Percentiles rank a stretch among this genome's conserved stretches.
Conservation (phyloP, 2,329 filamentous ascomycete genomes). For the Pseudogymnoascus sp. region DNA sequence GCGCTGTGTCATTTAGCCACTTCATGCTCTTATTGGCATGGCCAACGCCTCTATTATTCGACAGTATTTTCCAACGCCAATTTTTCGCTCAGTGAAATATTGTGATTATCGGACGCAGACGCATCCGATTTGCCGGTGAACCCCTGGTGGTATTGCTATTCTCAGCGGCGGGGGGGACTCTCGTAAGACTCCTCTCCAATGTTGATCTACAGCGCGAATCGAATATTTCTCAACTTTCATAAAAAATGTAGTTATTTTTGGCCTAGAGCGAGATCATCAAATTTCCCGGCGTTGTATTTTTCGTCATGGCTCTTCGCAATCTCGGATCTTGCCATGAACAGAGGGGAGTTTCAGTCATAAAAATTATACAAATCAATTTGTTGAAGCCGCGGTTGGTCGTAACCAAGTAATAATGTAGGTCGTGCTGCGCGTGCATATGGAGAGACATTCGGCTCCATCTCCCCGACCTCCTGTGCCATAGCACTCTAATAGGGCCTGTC, state of each 20-base stretch:
- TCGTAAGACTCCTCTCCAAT: background rate
- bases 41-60: background rate
- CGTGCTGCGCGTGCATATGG: background rate
- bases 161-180: background rate
- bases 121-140: background rate
- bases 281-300: background rate
- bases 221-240: conserved; percentile 2
- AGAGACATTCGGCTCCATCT: background rate
- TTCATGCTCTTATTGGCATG: background rate
- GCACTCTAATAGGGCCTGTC: background rate
- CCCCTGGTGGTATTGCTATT: background rate
- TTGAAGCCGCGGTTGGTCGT: background rate
- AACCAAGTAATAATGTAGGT: background rate
- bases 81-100: background rate
- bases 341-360: background rate
- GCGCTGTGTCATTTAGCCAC: background rate
- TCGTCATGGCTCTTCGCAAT: background rate
- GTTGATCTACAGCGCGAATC: background rate
- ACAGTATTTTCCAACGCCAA: background rate
- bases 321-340: background rate
- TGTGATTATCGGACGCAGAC: background rate
- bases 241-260: conserved; percentile 2
- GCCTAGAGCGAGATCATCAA: background rate
- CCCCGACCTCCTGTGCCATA: background rate
- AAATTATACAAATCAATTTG: background rate